Base-by-base conservation (phyloP, 441 rosid genomes). In the Erysimum pusillum region DNA sequence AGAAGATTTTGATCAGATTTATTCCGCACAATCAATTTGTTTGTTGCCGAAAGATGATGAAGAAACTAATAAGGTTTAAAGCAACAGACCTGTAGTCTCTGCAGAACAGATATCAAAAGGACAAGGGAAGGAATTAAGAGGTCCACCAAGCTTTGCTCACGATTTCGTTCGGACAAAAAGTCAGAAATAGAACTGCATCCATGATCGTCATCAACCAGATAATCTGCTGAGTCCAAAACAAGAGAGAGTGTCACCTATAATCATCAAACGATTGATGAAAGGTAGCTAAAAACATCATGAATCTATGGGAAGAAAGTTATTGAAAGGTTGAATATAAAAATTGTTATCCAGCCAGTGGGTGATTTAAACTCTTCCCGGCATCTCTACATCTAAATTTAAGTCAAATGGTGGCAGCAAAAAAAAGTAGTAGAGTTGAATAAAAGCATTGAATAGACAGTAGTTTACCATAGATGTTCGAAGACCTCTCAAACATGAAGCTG, bases 121-220 rank as follows among this genome's bases (percentile, higher is more conserved):
- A 87, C 82, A 80, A 91, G 87, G 31, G 94, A 84, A 79, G 99
- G 97, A 83, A 93, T 73, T 82, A 91, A 83, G 68, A 96, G 87
- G 83, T 93, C 96, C 82, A 90, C 97, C 76, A 96, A 83, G 85
- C 94, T 86, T 84, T 91, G 97, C 84, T 96, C 99, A 68, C 97
- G 97, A 63, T 91, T 93, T 71, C 98, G 97, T 82, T 96, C 99
- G 82, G 88, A 78, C 44, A 96, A 84, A 69, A 96, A 87, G 87
- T 96, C 99, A 83, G 97, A 93, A 63, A 97, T 90, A 76, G 98
- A 91, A 85, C 93, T 93, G 85, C 96, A 83, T 83, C 94, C 98
- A 67, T 91, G 89, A 76, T 97, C 99, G 78, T 93, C 99, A 74
- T 96, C 99, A 67, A 96, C 91, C 73, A 96, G 98, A 87, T 96